Percentiles rank a stretch among this genome's conserved stretches.
These are phyloP conservation scores for Sinapis alba DNA, from an alignment of 441 rosid genomes.

Conservation along the genomic window DNA sequence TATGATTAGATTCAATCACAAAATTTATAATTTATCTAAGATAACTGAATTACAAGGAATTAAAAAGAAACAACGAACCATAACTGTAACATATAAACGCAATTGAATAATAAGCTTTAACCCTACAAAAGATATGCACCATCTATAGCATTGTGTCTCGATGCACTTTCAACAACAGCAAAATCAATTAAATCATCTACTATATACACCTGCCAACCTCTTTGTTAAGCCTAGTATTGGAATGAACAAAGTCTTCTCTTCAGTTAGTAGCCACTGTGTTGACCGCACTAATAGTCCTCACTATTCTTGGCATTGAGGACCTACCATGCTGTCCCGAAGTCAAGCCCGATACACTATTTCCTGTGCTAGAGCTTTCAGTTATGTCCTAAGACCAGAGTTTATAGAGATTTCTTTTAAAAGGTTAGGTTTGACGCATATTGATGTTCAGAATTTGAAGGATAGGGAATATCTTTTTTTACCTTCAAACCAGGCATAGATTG, in stretches of 20 bases:
- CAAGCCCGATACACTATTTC: background rate
- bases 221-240: background rate
- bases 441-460: background rate
- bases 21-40: background rate
- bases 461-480: slow-evolving; percentile 30
- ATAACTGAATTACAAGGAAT: background rate
- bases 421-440: background rate
- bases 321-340: slow-evolving; percentile 35
- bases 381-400: slow-evolving; percentile 3
- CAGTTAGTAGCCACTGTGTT: background rate
- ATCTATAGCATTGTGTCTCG: background rate
- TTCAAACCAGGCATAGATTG: slow-evolving; percentile 42
- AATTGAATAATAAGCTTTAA: background rate
- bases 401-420: background rate
- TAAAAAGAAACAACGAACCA: background rate
- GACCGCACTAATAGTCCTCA: background rate
- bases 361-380: slow-evolving; percentile 40
- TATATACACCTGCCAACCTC: background rate
- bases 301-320: slow-evolving; percentile 38
- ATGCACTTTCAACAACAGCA: background rate
- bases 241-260: background rate
- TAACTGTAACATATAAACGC: background rate
- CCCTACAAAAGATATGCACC: background rate
- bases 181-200: background rate
- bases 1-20: background rate